Evolutionary conservation across 768 basidiomycete genomes (phyloP).

Genomic region (Phaeotremella fagi): DNA sequence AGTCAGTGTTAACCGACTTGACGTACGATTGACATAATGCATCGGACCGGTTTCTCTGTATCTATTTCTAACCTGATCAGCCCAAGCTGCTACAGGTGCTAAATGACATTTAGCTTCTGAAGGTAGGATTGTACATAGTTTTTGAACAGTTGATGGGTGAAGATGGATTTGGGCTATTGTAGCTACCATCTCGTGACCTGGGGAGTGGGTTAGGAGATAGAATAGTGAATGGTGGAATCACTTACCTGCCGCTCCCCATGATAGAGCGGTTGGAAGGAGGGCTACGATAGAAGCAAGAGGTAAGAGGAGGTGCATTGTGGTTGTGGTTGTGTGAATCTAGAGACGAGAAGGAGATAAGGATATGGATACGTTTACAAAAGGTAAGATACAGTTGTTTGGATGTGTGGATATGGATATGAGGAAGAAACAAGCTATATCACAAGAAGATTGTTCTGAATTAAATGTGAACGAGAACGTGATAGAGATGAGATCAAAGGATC

Average conservation of each 20-base stretch:
- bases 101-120: constrained; percentile 61
- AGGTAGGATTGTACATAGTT: constrained; percentile 68
- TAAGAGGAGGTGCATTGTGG: neutral
- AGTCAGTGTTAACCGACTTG: neutral
- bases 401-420: no score
- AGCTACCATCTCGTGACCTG: constrained; percentile 86
- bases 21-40: constrained; percentile 48
- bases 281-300: neutral
- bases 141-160: constrained; percentile 62
- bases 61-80: constrained; percentile 61
- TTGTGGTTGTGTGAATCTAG: no score
- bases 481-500: no score
- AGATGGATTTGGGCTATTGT: constrained; percentile 92
- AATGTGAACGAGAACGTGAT: no score
- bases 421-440: no score
- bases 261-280: constrained; percentile 20
- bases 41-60: constrained; percentile 42
- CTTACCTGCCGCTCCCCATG: constrained; percentile 49
- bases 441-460: no score
- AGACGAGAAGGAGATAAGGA: no score
- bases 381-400: no score
- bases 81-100: constrained; percentile 81
- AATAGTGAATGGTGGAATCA: neutral
- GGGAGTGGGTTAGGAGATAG: neutral
- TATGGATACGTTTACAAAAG: no score